These are phyloP conservation scores for Globisporangium mamillatum DNA, from an alignment of 352 stramenopile species.

Conservation along the genomic window DNA sequence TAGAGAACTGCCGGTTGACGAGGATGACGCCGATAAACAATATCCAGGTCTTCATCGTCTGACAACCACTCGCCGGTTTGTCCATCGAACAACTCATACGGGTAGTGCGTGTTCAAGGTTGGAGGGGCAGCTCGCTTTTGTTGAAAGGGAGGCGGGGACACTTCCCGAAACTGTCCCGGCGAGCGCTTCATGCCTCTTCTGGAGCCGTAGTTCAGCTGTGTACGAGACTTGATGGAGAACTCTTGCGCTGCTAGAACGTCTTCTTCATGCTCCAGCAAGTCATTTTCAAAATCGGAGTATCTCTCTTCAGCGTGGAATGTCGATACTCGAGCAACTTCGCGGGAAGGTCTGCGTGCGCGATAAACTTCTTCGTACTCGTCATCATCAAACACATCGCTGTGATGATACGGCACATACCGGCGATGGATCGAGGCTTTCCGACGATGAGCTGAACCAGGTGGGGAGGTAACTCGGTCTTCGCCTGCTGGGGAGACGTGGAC, in stretches of 20 bases:
- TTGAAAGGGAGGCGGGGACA: slow-evolving; percentile 6
- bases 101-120: not conserved
- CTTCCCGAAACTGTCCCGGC: not conserved
- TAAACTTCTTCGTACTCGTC: not conserved
- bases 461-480: not conserved
- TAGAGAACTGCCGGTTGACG: slow-evolving; percentile 7
- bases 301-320: slow-evolving; percentile 3
- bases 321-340: not conserved
- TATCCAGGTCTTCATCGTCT: slow-evolving; percentile 10
- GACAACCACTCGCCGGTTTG: slow-evolving; percentile 15
- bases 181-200: not conserved
- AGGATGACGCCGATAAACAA: slow-evolving; percentile 16
- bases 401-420: slow-evolving; percentile 9
- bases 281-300: slow-evolving; percentile 9
- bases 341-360: not conserved
- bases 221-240: slow-evolving; percentile 1
- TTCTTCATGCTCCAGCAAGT: slow-evolving; percentile 17
- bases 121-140: slow-evolving; percentile 3
- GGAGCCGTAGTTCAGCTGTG: not conserved
- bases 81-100: slow-evolving; percentile 9
- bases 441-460: not conserved
- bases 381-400: not conserved
- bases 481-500: slow-evolving; percentile 1
- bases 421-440: slow-evolving; percentile 1
- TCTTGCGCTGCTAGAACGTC: slow-evolving; percentile 11